A percentile compares a stretch with the other conserved stretches of the same genome.
These are phyloP conservation scores for Fusarium sp. DNA, from an alignment of 2,329 filamentous ascomycete species.

Conservation along the genomic window DNA sequence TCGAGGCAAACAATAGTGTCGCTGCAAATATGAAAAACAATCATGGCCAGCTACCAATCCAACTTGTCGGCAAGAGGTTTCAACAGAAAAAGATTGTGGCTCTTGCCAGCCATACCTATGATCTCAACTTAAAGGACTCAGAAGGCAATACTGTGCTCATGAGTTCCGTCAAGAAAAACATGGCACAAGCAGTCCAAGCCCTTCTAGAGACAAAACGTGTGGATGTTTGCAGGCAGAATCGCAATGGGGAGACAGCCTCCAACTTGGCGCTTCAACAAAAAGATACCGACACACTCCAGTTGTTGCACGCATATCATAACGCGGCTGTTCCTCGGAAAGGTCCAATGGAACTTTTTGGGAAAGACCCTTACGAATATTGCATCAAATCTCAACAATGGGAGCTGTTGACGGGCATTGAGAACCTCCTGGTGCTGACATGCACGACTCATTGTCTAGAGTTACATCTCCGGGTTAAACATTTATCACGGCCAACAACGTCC, in stretches of 20 bases:
- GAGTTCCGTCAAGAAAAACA: not conserved
- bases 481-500: too few species aligned
- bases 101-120: not conserved
- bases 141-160: not conserved
- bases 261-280: not conserved
- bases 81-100: not conserved
- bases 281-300: not conserved
- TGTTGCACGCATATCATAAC: too few species aligned
- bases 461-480: too few species aligned
- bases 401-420: too few species aligned
- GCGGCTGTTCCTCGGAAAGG: too few species aligned
- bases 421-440: too few species aligned
- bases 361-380: too few species aligned
- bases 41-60: not conserved
- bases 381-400: too few species aligned
- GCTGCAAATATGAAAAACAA: not conserved
- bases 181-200: not conserved
- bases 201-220: not conserved
- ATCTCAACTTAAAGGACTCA: not conserved
- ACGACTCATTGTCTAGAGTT: too few species aligned
- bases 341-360: too few species aligned
- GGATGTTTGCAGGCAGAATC: not conserved
- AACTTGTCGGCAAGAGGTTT: accelerated
- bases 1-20: not conserved
- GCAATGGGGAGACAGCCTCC: not conserved